These are phyloP conservation scores for Trapa incisa DNA, from an alignment of 345 rosid species.

Conservation along the genomic window DNA sequence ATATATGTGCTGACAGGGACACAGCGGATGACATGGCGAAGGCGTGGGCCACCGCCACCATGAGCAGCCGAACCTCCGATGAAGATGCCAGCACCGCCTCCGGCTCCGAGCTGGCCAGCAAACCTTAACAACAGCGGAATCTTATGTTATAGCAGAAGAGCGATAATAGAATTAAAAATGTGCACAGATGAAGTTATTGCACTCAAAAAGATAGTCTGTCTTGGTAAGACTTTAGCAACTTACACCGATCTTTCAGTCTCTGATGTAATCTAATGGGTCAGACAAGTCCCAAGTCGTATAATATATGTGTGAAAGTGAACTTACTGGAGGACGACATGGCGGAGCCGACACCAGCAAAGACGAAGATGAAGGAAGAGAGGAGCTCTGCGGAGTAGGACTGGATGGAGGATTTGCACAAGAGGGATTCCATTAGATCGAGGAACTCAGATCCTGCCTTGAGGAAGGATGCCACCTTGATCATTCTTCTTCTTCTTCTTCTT, in stretches of 20 bases:
- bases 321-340: slow-evolving; percentile 8
- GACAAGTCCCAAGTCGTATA: too few relatives aligned
- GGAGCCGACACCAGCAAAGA: slow-evolving; percentile 11
- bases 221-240: too few relatives aligned
- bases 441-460: slow-evolving; percentile 8
- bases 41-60: slow-evolving; percentile 10
- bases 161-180: background rate
- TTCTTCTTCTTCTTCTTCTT: slow-evolving; percentile 2
- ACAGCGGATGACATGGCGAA: slow-evolving; percentile 12
- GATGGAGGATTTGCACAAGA: slow-evolving; percentile 10
- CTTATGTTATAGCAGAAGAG: too few relatives aligned
- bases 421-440: slow-evolving; percentile 11
- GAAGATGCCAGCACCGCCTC: background rate
- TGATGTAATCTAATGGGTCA: too few relatives aligned
- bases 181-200: too few relatives aligned
- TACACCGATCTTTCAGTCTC: too few relatives aligned
- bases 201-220: too few relatives aligned
- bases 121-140: background rate
- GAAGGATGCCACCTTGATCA: slow-evolving; percentile 10
- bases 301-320: background rate
- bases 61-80: background rate
- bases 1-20: slow-evolving; percentile 4
- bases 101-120: background rate
- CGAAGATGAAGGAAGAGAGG: slow-evolving; percentile 16
- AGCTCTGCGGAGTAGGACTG: slow-evolving; percentile 13